Base-by-base conservation (phyloP, 257 asterid genomes). In the Agastache rugosa region DNA sequence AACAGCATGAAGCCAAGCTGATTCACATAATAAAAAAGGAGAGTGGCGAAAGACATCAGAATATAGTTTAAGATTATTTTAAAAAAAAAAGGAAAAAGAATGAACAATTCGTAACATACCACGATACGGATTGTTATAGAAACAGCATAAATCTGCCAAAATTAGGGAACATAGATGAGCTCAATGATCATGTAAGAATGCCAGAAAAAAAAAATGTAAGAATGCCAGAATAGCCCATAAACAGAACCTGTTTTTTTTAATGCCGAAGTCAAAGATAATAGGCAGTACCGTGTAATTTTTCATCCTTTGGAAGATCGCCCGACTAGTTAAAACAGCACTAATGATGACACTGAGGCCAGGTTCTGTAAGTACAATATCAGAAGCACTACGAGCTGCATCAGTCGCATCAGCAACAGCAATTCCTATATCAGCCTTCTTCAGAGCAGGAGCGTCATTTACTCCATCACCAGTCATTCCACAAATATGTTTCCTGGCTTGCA, bases 391-490 rank as follows among this genome's bases (percentile, higher is more conserved):
- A 79, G 99, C 99, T n/a, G 99, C 99, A 83, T 94, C 99, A 73
- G 99, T 94, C 0, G 99, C 99, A 86, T 94, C 99, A 70, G 86
- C 99, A 58, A 94, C 99, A 64, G 99, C 99, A 72, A 94, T 94
- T 22, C 99, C 99, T 39, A 94, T 94, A 79, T 94, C 99, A 2
- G 99, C 99, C 82, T 91, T 94, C 82, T 94, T 94, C 71, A 94
- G 80, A 53, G 99, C 99, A 66, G 99, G 99, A 61, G 99, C 99
- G 39, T 94, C 99, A 25, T 94, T 94, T 53, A 94, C 99, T 35
- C 99, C 99, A 82, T 94, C 99, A 59, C 99, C 99, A 17, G 97
- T 94, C 99, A 94, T 94, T 77, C 99, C 99, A 76, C 99, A 94
- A 15, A 94, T 90, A 81, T 94, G 98, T 72, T 94, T 94, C 77